A percentile compares a stretch with the other conserved stretches of the same genome.
Evolutionary conservation across 305 asterid species (phyloP).

Genomic region (Solanum aculeatissimum): DNA sequence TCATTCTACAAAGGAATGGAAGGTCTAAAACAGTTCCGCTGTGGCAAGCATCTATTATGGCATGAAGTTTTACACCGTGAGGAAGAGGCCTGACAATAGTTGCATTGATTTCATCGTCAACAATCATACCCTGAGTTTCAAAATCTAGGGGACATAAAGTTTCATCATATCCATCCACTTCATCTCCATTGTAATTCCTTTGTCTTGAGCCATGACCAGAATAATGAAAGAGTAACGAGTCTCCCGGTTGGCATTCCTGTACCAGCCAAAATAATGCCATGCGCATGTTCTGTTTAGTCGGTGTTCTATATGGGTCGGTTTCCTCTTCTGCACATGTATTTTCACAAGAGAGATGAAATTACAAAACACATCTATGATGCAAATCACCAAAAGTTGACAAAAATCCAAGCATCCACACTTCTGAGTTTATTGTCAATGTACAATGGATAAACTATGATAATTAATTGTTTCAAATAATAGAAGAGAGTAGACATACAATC

Average conservation of each 20-base stretch:
- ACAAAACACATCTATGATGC: background rate
- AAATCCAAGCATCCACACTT: background rate
- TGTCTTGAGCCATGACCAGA: constrained; percentile 95
- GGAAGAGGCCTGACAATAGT: constrained; percentile 78
- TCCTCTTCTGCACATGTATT: constrained; percentile 69
- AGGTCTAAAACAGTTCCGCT: constrained; percentile 93
- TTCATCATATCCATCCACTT: constrained; percentile 93
- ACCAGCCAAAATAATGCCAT: constrained; percentile 90
- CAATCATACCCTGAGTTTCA: constrained; percentile 93
- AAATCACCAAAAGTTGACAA: background rate
- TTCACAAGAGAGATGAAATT: constrained; percentile 1
- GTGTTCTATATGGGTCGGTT: constrained; percentile 70
- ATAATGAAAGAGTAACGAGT: constrained; percentile 75
- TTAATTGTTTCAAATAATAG: background rate
- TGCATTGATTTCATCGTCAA: constrained; percentile 89
- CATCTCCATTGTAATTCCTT: constrained; percentile 82
- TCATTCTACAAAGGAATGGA: constrained; percentile 85
- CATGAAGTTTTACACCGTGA: constrained; percentile 75
- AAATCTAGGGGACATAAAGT: constrained; percentile 91
- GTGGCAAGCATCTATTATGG: constrained; percentile 87
- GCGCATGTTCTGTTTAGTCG: constrained; percentile 70
- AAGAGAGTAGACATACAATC: background rate
- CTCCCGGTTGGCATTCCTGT: constrained; percentile 92
- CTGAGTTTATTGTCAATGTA: background rate
- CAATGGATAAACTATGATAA: background rate